These are phyloP conservation scores for Naganishia vishniacii DNA, from an alignment of 768 basidiomycete species.

Conservation along the genomic window DNA sequence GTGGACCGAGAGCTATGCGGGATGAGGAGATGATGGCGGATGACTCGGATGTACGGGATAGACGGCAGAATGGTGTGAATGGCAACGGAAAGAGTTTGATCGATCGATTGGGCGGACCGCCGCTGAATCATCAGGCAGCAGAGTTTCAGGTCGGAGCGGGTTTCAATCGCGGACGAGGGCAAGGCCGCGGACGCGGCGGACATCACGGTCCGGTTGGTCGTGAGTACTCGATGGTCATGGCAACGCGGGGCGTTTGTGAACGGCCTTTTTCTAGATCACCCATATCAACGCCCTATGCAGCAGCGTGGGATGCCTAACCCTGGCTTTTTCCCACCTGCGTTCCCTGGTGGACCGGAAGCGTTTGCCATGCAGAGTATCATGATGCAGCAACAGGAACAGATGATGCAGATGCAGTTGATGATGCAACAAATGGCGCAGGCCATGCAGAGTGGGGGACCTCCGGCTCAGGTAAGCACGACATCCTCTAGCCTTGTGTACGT, in stretches of 20 bases:
- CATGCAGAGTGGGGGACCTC: constrained; percentile 37
- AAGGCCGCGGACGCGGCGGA: background rate
- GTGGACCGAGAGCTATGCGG: constrained; percentile 77
- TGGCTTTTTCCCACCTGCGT: constrained; percentile 12
- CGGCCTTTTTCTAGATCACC: too few relatives aligned
- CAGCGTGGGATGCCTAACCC: constrained; percentile 46
- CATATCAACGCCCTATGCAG: background rate
- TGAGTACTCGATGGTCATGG: too few relatives aligned
- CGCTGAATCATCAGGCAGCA: constrained; percentile 22
- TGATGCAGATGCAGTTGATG: constrained; percentile 83
- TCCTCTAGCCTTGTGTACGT: background rate
- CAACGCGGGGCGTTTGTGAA: too few relatives aligned
- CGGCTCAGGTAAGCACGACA: constrained; percentile 11
- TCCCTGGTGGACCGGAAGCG: constrained; percentile 57
- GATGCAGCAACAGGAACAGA: constrained; percentile 85
- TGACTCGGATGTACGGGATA: constrained; percentile 48
- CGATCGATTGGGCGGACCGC: constrained; percentile 24
- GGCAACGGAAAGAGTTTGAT: constrained; percentile 20
- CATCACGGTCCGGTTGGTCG: constrained; percentile 1
- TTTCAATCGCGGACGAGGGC: constrained; percentile 7
- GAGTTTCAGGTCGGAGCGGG: constrained; percentile 21
- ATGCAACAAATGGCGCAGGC: constrained; percentile 55
- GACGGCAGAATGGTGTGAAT: constrained; percentile 23
- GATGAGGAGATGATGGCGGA: constrained; percentile 61
- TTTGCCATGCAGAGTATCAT: constrained; percentile 78